These are phyloP conservation scores for Neurospora cerealis DNA, from an alignment of 495 filamentous ascomycete genomes.

Conservation along the genomic window DNA sequence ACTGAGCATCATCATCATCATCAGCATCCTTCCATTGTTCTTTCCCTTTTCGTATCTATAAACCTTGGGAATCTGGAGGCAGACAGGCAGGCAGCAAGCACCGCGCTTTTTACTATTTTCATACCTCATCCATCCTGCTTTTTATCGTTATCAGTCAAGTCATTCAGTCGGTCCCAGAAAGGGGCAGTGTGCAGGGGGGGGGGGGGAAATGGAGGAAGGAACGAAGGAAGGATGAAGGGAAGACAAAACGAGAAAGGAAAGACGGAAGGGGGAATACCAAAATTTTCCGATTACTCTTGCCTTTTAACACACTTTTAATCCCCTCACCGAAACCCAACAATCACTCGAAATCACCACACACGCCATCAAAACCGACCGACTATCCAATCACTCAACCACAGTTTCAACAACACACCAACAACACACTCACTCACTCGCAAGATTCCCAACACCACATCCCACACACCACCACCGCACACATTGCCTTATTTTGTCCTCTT, in stretches of 20 bases:
- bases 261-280: not conserved
- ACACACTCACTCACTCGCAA: not conserved
- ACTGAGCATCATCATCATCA: not conserved
- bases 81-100: not conserved
- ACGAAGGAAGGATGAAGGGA: not conserved
- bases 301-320: not conserved
- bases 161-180: not conserved
- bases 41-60: not conserved
- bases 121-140: not conserved
- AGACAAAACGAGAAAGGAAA: not conserved
- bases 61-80: not conserved
- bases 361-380: not conserved
- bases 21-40: not conserved
- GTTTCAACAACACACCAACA: not conserved
- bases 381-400: not conserved
- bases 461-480: not conserved
- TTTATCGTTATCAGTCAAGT: not conserved
- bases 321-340: not conserved
- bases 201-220: not conserved
- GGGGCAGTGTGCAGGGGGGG: not conserved
- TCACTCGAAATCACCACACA: not conserved
- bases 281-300: not conserved
- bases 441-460: not conserved
- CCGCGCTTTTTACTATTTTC: not conserved
- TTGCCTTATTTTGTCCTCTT: not conserved